These are phyloP conservation scores for Tricholoma sp. DNA, from an alignment of 768 basidiomycete species.

Conservation along the genomic window DNA sequence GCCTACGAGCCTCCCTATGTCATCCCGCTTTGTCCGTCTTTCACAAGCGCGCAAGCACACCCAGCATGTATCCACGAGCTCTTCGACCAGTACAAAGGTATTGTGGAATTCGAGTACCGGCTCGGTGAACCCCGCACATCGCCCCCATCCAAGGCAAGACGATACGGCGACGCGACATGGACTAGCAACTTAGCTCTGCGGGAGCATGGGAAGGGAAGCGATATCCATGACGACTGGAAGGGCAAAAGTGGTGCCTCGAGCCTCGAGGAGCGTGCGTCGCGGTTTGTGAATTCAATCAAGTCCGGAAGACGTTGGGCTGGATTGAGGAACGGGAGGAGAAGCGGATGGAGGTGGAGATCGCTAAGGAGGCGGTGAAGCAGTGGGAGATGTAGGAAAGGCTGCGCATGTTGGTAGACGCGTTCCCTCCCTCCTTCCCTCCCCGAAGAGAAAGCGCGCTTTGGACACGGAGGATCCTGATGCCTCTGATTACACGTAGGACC, in stretches of 20 bases:
- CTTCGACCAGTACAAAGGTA: conserved; percentile 32
- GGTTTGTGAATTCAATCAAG: conserved; percentile 9
- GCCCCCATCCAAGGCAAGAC: conserved; percentile 32
- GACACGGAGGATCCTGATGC: conserved; percentile 6
- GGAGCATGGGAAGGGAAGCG: conserved; percentile 13
- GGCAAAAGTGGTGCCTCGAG: conserved; percentile 7
- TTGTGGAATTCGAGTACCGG: conserved; percentile 37
- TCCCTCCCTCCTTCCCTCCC: background rate
- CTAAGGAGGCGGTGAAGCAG: conserved; percentile 7
- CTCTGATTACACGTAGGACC: background rate
- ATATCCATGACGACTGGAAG: conserved; percentile 13
- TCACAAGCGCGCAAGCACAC: background rate
- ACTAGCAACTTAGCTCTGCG: conserved; percentile 29
- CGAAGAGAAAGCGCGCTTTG: conserved; percentile 11
- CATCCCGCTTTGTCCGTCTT: conserved; percentile 1
- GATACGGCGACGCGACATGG: conserved; percentile 31
- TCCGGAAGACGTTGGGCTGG: conserved; percentile 9
- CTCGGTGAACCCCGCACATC: conserved; percentile 23
- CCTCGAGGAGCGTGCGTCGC: background rate
- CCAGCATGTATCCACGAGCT: conserved; percentile 23
- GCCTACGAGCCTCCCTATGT: conserved; percentile 20
- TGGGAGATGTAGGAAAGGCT: conserved; percentile 9
- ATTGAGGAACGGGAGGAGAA: conserved; percentile 5
- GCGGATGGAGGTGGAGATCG: conserved; percentile 7
- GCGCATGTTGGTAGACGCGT: conserved; percentile 7